Evolutionary conservation across 345 rosid genomes (phyloP).

Genomic region (Eucalyptus brandiana): DNA sequence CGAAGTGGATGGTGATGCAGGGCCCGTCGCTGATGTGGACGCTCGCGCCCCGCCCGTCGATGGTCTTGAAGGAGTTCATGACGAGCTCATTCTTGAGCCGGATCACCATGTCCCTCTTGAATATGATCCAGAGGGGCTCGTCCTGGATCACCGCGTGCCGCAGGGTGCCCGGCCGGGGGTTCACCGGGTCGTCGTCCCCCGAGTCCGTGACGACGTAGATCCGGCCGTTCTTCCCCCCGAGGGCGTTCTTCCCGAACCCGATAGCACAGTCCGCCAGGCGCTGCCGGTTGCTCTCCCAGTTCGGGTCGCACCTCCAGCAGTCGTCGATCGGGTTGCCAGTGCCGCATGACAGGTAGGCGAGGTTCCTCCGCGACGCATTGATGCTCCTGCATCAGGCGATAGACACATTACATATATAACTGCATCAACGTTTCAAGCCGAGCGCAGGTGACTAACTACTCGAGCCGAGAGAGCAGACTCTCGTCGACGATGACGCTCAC

Average conservation of each 20-base stretch:
- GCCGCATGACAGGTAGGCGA: conserved; percentile 45
- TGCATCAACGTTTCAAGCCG: background rate
- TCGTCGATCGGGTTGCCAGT: conserved; percentile 71
- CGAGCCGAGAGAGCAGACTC: background rate
- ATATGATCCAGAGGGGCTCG: conserved; percentile 71
- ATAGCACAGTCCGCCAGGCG: conserved; percentile 63
- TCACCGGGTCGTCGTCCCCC: conserved; percentile 35
- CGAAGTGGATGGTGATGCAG: conserved; percentile 57
- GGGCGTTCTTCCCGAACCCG: conserved; percentile 66
- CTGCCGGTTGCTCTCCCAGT: conserved; percentile 63
- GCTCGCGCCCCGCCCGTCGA: conserved; percentile 74
- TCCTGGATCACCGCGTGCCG: conserved; percentile 65
- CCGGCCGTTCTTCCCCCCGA: conserved; percentile 53
- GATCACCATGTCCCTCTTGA: conserved; percentile 70
- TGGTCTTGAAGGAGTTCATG: conserved; percentile 59
- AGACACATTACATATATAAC: background rate
- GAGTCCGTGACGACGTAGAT: conserved; percentile 58
- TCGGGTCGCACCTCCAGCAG: conserved; percentile 73
- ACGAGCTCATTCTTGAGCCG: conserved; percentile 47
- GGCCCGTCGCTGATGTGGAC: conserved; percentile 72
- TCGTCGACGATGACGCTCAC: background rate
- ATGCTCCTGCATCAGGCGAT: conserved; percentile 22
- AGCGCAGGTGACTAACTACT: background rate
- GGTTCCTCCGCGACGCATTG: conserved; percentile 68
- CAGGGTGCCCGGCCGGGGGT: conserved; percentile 62